Percentiles rank a stretch among this genome's conserved stretches.
Evolutionary conservation across 176 grass and related monocot genomes (phyloP).

Genomic region (Ensete ventricosum): DNA sequence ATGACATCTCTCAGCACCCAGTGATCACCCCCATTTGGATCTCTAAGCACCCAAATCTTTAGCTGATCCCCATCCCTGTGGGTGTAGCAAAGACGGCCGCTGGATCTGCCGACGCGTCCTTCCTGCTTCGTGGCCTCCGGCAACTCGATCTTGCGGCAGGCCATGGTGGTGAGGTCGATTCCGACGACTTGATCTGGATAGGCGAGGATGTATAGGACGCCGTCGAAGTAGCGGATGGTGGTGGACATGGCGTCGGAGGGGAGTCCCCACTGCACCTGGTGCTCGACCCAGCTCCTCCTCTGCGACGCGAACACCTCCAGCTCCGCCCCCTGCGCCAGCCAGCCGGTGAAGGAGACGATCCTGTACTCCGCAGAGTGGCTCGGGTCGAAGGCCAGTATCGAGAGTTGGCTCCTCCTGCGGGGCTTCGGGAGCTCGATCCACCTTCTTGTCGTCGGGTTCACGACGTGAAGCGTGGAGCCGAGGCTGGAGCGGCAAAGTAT

Average conservation of each 20-base stretch:
- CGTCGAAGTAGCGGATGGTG: slow-evolving; percentile 60
- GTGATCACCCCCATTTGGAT: not conserved
- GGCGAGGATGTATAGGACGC: slow-evolving; percentile 55
- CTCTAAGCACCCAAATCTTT: slow-evolving; percentile 53
- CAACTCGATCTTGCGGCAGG: slow-evolving; percentile 41
- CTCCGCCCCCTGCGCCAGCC: slow-evolving; percentile 43
- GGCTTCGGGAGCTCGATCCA: slow-evolving; percentile 45
- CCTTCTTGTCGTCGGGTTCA: slow-evolving; percentile 48
- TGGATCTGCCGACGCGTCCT: slow-evolving; percentile 43
- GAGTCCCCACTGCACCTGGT: slow-evolving; percentile 46
- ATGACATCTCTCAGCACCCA: slow-evolving; percentile 51
- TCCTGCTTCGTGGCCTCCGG: slow-evolving; percentile 48
- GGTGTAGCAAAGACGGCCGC: slow-evolving; percentile 41
- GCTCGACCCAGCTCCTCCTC: slow-evolving; percentile 33
- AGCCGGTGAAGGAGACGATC: slow-evolving; percentile 79
- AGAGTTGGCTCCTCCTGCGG: slow-evolving; percentile 38
- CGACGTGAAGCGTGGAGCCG: slow-evolving; percentile 44
- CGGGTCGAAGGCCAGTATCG: slow-evolving; percentile 69
- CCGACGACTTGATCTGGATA: slow-evolving; percentile 55
- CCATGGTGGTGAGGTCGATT: slow-evolving; percentile 42
- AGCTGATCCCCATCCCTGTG: slow-evolving; percentile 41
- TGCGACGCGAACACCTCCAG: slow-evolving; percentile 65
- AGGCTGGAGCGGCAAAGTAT: slow-evolving; percentile 34
- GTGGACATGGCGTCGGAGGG: slow-evolving; percentile 66
- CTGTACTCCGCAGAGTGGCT: slow-evolving; percentile 34